These are phyloP conservation scores for Cutaneotrichosporon sp. DNA, from an alignment of 1,284 basidiomycete species.

Conservation along the genomic window DNA sequence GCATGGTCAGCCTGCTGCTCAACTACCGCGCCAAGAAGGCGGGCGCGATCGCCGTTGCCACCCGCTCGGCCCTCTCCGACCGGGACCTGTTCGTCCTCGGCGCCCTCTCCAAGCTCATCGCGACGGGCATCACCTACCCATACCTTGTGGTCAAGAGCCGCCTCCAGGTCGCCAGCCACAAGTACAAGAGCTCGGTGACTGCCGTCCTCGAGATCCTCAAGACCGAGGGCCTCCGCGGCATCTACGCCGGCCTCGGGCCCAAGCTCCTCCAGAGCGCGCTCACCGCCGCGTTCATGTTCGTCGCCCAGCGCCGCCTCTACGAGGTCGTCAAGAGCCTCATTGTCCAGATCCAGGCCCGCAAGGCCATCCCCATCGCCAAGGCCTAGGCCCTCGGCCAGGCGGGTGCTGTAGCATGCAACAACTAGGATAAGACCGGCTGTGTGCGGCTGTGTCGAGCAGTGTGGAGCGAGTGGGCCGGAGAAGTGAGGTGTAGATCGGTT, in stretches of 20 bases:
- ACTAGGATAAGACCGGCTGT: neutral
- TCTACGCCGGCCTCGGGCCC: constrained; percentile 81
- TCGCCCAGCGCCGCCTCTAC: constrained; percentile 68
- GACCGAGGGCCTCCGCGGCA: constrained; percentile 70
- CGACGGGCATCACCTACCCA: constrained; percentile 54
- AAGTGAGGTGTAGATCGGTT: neutral
- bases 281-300: constrained; percentile 87
- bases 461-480: neutral
- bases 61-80: constrained; percentile 63
- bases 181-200: constrained; percentile 51
- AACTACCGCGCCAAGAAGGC: constrained; percentile 43
- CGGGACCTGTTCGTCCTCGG: constrained; percentile 89
- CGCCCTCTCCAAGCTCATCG: constrained; percentile 76
- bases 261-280: constrained; percentile 88
- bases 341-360: constrained; percentile 22
- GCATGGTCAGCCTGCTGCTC: constrained; percentile 59
- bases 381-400: neutral
- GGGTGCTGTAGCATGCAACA: constrained; percentile 5
- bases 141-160: constrained; percentile 54
- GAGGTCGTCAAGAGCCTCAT: constrained; percentile 52
- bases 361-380: neutral
- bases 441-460: neutral
- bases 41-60: constrained; percentile 53
- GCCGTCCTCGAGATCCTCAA: constrained; percentile 61
- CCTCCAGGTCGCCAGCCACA: constrained; percentile 55